Base-by-base conservation (phyloP, 371 early-diverging fungal species). In the Chytridium lagenaria region DNA sequence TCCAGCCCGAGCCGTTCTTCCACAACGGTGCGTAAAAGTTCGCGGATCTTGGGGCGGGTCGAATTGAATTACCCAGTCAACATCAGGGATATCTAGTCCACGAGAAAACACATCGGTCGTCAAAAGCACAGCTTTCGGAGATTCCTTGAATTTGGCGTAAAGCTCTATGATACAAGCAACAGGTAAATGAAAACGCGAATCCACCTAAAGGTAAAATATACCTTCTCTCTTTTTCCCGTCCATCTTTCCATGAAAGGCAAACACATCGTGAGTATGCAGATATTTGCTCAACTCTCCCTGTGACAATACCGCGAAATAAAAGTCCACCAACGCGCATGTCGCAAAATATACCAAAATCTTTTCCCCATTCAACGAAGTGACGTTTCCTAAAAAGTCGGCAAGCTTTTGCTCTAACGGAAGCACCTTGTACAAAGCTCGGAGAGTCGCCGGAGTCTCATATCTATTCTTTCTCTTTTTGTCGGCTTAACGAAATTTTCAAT, bases 101-200 rank as follows among this genome's bases (percentile, higher is more conserved):
- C 99, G 91, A 0, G 99, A 94, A 15, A 98, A 98, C 16, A 99
- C 93, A 86, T 99, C 99, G 0, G 99, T 99, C 78, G 97, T 96
- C 16, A 99, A 78, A 67, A 99, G 82, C 15, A 97, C 74, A 16
- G 91, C 91, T 1, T 63, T 36, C 33, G 71, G 49, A 10, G 76
- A 68, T 26, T 50, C 23, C 1, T 75, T 74, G 61, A 79, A 84
- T 39, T 75, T 78, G 71, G 77, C 64, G 69, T 78, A 84, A 12
- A 81, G 79, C 22, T 73, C 78, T 69, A 38, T 39, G n/a, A 19
- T 1, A 15, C 34, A 69, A 69, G 22, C 7, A 15, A 59, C 1
- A 37, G 12, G 38, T 70, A 15, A 31, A 34, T 5, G n/a, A 1
- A 40, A 19, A n/a, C 23, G 22, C 31, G 2, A 55, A 1, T 31